Evolutionary conservation across 768 basidiomycete genomes (phyloP).

Genomic region (Xanthoconium stramineum): DNA sequence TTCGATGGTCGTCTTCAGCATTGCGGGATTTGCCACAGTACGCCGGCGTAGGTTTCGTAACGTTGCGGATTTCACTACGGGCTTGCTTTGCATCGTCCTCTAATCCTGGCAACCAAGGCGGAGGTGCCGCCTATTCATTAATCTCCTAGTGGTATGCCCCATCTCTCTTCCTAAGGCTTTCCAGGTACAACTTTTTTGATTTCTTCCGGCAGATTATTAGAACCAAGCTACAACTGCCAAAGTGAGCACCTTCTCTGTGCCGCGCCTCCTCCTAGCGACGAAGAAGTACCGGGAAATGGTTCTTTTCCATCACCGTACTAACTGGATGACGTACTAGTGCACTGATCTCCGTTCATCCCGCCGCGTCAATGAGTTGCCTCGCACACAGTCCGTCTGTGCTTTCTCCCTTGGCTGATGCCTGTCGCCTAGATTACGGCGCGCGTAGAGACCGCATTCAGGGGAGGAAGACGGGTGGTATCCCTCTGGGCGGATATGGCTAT

Average conservation of each 20-base stretch:
- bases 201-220: not conserved
- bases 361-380: constrained; percentile 1
- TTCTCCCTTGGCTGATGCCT: constrained; percentile 8
- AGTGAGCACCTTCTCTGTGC: constrained; percentile 14
- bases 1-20: not conserved
- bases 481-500: constrained; percentile 5
- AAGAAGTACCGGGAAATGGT: not conserved
- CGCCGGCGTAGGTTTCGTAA: not conserved
- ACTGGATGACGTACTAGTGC: constrained; percentile 16
- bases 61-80: not conserved
- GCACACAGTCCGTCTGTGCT: not conserved
- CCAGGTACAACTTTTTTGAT: not conserved
- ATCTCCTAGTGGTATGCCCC: not conserved
- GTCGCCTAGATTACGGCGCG: constrained; percentile 6
- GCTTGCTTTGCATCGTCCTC: not conserved
- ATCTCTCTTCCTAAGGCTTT: not conserved
- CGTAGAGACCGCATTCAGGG: not conserved
- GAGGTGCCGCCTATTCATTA: not conserved
- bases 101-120: not conserved
- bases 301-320: constrained; percentile 14
- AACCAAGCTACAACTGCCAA: constrained; percentile 13
- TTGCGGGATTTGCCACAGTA: not conserved
- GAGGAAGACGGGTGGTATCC: not conserved
- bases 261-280: constrained; percentile 3
- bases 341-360: constrained; percentile 5